Evolutionary conservation across 768 basidiomycete species (phyloP).

Genomic region (Tricholoma sp.): DNA sequence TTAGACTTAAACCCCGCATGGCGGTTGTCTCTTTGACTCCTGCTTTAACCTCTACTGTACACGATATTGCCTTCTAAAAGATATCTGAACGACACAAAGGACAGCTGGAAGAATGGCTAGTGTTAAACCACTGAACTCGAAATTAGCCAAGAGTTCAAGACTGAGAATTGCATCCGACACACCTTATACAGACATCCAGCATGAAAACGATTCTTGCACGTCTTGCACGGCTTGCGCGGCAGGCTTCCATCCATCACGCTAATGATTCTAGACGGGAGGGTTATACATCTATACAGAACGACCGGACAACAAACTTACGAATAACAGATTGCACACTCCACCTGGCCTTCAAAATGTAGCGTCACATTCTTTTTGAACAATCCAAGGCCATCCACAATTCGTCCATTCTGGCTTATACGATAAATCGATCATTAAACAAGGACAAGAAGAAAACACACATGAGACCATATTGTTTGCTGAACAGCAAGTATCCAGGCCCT

Average conservation of each 20-base stretch:
- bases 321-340: slow-evolving; percentile 96
- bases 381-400: slow-evolving; percentile 80
- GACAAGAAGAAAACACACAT: slow-evolving; percentile 47
- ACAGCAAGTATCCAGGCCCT: slow-evolving; percentile 90
- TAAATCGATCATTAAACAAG: neutral
- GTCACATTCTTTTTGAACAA: slow-evolving; percentile 94
- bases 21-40: too few species aligned
- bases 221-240: slow-evolving; percentile 88
- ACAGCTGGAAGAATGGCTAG: slow-evolving; percentile 86
- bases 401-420: slow-evolving; percentile 61
- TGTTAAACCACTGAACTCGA: slow-evolving; percentile 71
- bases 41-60: too few species aligned
- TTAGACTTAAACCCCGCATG: too few species aligned
- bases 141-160: neutral
- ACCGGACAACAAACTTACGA: slow-evolving; percentile 47
- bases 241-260: slow-evolving; percentile 84
- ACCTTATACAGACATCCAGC: slow-evolving; percentile 89
- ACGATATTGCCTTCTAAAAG: slow-evolving; percentile 29
- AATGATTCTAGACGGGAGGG: slow-evolving; percentile 59
- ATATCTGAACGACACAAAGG: slow-evolving; percentile 88
- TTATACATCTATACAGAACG: neutral
- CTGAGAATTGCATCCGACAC: slow-evolving; percentile 11
- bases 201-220: slow-evolving; percentile 94
- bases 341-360: slow-evolving; percentile 91
- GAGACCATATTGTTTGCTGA: slow-evolving; percentile 84